These are phyloP conservation scores for Dioscorea zingiberensis DNA, from an alignment of 106 monocot species.

Conservation along the genomic window DNA sequence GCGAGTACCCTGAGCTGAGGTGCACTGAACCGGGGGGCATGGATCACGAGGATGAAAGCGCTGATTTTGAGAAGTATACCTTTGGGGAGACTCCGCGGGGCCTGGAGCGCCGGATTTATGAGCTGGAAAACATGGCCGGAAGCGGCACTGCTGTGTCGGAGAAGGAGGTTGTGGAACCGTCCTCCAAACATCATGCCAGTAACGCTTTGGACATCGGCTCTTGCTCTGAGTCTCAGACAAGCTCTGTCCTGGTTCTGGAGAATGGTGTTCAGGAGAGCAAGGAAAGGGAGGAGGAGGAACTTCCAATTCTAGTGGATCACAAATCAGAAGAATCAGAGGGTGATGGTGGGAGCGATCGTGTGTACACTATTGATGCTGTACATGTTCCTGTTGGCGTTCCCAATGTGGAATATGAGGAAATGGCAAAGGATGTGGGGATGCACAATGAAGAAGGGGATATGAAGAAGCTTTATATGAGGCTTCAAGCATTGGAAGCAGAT, in stretches of 20 bases:
- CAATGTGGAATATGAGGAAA: neutral
- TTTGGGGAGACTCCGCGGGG: constrained; percentile 5
- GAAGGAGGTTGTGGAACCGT: constrained; percentile 10
- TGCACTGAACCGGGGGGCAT: constrained; percentile 11
- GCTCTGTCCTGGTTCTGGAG: neutral
- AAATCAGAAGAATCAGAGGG: constrained; percentile 4
- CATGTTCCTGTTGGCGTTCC: constrained; percentile 10
- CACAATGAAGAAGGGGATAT: constrained; percentile 28
- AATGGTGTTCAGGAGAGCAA: neutral
- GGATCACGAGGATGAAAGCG: neutral
- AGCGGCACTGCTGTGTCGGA: constrained; percentile 5
- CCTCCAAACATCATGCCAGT: neutral
- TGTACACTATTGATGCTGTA: constrained; percentile 49
- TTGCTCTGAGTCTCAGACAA: neutral
- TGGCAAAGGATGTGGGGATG: neutral
- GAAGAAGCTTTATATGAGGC: constrained; percentile 46
- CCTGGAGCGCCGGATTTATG: constrained; percentile 17
- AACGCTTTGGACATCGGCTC: neutral
- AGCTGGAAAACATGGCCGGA: constrained; percentile 5
- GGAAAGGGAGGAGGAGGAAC: constrained; percentile 7
- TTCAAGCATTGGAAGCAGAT: constrained; percentile 70
- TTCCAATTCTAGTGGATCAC: constrained; percentile 8
- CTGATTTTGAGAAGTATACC: constrained; percentile 19
- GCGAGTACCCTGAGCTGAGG: constrained; percentile 31
- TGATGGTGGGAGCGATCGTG: constrained; percentile 25